Base-by-base conservation (phyloP, 352 stramenopile genomes). In the Pythium grandisporangium region DNA sequence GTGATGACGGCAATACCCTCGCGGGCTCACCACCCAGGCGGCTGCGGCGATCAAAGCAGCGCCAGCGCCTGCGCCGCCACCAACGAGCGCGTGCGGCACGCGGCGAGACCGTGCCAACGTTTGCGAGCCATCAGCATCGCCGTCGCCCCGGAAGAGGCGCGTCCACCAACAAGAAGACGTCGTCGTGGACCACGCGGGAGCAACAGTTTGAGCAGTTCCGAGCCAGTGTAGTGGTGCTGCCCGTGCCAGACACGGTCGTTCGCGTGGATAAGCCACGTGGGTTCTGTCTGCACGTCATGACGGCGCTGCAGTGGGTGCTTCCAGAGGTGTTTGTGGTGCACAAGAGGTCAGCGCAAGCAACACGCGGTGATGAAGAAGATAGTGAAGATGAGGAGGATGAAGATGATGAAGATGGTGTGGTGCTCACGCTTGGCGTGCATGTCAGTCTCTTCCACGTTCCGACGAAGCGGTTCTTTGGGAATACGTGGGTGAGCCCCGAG, bases 401-500 rank as follows among this genome's bases (percentile, higher is more conserved):
- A 4, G 56, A 73, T 3, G 57, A 76, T 25, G 63, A 67, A 10
- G 58, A 83, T 14, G 59, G 71, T 2, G 38, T 79, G 1, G 46
- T 87, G 16, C 30, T 84, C 19, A 84, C 79, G 6, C 58, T 92
- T 13, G 74, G 80, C 10, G 63, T 90, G 0, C 81, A 94, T 21
- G 65, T 96, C 45, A 94, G 80, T 41, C 73, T 97, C 37, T 97
- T 96, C 52, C 86, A 97, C 44, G 43, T 66, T 1, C 25, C 54
- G 2, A 79, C 78, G 0, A 87, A 85, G 50, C 69, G 84, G 10
- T 97, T 97, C 57, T 97, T 96, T 48, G 90, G 90, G 3, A 96
- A 93, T 29, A 97, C 90, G 27, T 97, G 79, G 79, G 80, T 79
- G 2, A 91, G 66, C 40, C 67, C 76, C 1, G 76, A 89, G 46